Evolutionary conservation across 78 protist genomes (phyloP), one percentile per base, ranked within the genome.

Genomic region (Dictyostelium intermedium): DNA sequence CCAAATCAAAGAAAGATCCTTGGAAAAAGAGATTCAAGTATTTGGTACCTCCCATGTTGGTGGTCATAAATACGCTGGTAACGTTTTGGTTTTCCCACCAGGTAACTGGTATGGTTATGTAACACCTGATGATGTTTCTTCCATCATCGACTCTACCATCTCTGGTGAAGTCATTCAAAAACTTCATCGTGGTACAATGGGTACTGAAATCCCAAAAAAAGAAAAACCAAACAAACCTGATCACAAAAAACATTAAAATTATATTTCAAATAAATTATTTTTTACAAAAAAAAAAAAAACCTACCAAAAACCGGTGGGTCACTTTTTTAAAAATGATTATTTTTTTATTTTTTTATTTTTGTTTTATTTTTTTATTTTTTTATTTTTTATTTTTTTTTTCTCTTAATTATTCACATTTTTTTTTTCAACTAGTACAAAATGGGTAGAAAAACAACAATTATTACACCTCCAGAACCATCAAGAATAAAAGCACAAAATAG

Each of bases 31-130:
- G 4, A 85, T 94, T 56, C 45, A 85, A 56, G 93, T 94, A 5
- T 85, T 41, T 79, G 73, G 89, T 18, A 72, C 84, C 30, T 82
- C 91, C 35, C 93, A 87, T 41, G 92, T 87, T 30, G 96, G 96
- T 85, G 96, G 96, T 27, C 96, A 94, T 35, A 89, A 81, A 45
- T 94, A 45, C 37, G 96, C 96, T 14, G 96, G 95, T 14, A 94
- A 94, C 56, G 93, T 85, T 23, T 53, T 94, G 35, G 85, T 94
- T 4, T 94, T 87, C 74, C 96, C 96, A 83, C 66, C 85, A 1
- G 91, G 91, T 25, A 74, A 94, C n/a, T 94, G 96, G 96, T 94
- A 85, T 70, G 96, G 96, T 69, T 94, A 94, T 76, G 93, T 81
- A 7, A 72, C 91, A 0, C 96, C 96, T 27, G 30, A 39, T 10